phyloP scores from a whole-genome alignment of 257 asterid species.

The Scutellaria minor region DNA sequence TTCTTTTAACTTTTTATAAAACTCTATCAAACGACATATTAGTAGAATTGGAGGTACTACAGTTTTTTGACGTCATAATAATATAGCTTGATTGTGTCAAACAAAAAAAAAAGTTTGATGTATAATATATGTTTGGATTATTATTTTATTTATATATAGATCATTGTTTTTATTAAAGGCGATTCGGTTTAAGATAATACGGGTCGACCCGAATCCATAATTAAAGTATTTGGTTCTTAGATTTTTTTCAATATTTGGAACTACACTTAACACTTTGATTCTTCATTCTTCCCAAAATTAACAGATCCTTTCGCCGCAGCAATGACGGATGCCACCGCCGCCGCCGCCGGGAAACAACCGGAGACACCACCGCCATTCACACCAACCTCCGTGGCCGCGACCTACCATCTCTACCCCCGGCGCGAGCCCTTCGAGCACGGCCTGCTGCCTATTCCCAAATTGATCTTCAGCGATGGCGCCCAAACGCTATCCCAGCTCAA shows the following conservation, averaged over 20 bases:
- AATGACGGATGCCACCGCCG: constrained; percentile 46
- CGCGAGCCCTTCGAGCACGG: constrained; percentile 93
- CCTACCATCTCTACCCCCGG: constrained; percentile 66
- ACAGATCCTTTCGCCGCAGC: constrained; percentile 43
- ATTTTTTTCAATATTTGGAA: constrained; percentile 13
- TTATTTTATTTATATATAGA: too few species aligned
- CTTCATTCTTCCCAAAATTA: constrained; percentile 21
- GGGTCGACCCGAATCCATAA: constrained; percentile 17
- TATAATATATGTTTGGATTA: too few species aligned
- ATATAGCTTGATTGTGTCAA: too few species aligned
- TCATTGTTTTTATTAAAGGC: too few species aligned
- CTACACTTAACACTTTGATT: constrained; percentile 18
- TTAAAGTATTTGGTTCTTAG: background rate
- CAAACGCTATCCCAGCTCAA: constrained; percentile 72
- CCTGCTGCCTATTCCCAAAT: constrained; percentile 78
- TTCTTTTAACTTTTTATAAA: too few species aligned
- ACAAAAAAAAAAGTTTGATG: too few species aligned
- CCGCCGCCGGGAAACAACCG: constrained; percentile 36
- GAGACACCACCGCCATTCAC: constrained; percentile 40
- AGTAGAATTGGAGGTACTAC: too few species aligned
- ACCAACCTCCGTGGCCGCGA: constrained; percentile 35
- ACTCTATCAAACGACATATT: too few species aligned
- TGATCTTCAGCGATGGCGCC: constrained; percentile 73
- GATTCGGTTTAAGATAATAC: background rate
- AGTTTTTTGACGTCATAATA: too few species aligned